Percentiles rank a stretch among this genome's conserved stretches.
phyloP scores from a whole-genome alignment of 2,329 filamentous ascomycete genomes.

The Exophiala calicioides region DNA sequence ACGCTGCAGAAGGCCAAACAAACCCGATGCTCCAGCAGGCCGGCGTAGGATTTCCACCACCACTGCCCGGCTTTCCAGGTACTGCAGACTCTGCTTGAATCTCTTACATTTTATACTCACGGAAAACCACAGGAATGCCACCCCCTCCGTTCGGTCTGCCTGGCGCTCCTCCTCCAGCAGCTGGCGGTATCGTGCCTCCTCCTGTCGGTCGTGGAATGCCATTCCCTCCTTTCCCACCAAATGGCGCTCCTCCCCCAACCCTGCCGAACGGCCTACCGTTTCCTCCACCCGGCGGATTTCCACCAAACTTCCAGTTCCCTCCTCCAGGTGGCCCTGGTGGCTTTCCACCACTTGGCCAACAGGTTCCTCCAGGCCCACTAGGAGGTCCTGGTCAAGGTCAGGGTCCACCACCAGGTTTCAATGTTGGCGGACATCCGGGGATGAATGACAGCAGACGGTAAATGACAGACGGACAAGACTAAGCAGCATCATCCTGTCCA shows the following conservation, averaged over 20 bases:
- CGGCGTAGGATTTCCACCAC: constrained; percentile 50
- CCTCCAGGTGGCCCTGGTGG: constrained; percentile 37
- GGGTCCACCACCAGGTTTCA: constrained; percentile 31
- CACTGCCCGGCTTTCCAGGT: constrained; percentile 66
- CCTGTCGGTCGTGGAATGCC: constrained; percentile 57
- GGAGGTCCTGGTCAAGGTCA: constrained; percentile 31
- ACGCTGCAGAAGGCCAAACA: constrained; percentile 88
- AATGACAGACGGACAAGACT: neutral
- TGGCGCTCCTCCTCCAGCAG: constrained; percentile 39
- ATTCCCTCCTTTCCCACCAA: constrained; percentile 54
- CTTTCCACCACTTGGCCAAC: constrained; percentile 37
- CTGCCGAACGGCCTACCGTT: constrained; percentile 46
- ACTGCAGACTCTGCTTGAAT: too few relatives aligned
- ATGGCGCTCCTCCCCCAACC: constrained; percentile 43
- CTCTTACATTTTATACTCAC: constrained; percentile 3
- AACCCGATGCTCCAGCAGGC: constrained; percentile 78
- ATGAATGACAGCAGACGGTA: constrained; percentile 23
- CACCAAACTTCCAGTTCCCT: constrained; percentile 56
- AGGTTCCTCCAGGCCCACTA: constrained; percentile 26
- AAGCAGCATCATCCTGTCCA: neutral
- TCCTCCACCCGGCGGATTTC: constrained; percentile 47
- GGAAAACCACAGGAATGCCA: constrained; percentile 39
- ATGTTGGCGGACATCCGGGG: constrained; percentile 24
- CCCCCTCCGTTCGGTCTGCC: constrained; percentile 63
- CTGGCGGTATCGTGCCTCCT: constrained; percentile 50